Base-by-base conservation (phyloP, 768 basidiomycete species). In the Pleurotus tuber-regium region DNA sequence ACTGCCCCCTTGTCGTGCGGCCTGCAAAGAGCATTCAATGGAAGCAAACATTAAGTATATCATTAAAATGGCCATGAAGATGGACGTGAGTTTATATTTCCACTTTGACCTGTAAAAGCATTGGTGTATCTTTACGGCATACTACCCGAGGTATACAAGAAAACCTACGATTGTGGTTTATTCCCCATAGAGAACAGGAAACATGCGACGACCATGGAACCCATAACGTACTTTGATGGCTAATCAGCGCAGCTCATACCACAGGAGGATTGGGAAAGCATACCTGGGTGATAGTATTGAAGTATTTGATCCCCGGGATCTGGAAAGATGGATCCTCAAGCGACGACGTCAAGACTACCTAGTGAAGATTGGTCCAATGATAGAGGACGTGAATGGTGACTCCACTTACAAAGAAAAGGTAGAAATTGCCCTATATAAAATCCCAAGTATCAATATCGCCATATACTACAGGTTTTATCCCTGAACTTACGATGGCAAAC, bases 121-220 rank as follows among this genome's bases (percentile, higher is more conserved):
- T 36, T 30, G 4, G 42, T 28, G 40, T 16, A 43, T 21, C 30
- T 33, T 16, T 9, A 10, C n/a, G n/a, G 16, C 12, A 10, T n/a
- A n/a, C 10, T 6, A 14, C n/a, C n/a, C n/a, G n/a, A n/a, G n/a
- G n/a, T 31, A 4, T 43, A 10, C 18, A 24, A 43, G 9, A 21
- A 9, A 14, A 61, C 72, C 24, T 55, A 93, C 91, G 89, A 84
- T 70, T 82, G 78, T 3, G 94, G 94, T 63, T 89, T 87, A 67
- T 97, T 97, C 14, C 95, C 95, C 93, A 98, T 96, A 0, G 92
- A 89, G 65, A 97, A 89, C 1, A 97, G 73, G 76, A 98, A 97
- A 58, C 86, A 88, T 6, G 89, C 86, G n/a, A 94, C 78, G 24
- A 98, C 78, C 35, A 91, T 78, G 3, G 89, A 89, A 3, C 86